Evolutionary conservation across 2,329 filamentous ascomycete genomes (phyloP).

Genomic region (Colletotrichum gigasporum): DNA sequence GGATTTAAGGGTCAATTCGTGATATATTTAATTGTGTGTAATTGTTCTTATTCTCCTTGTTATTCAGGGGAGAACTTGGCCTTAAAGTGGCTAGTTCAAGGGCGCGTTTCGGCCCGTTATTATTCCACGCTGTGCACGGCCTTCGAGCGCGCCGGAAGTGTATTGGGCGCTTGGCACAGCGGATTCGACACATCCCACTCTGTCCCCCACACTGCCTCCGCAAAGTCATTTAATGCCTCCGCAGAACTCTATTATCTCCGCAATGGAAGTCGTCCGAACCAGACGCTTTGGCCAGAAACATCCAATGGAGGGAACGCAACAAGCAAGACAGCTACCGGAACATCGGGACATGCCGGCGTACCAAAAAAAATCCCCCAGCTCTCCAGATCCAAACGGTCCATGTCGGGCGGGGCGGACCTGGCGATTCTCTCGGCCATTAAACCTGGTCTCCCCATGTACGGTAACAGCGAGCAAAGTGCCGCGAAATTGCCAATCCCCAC

Average conservation of each 20-base stretch:
- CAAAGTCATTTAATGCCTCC: slow-evolving; percentile 20
- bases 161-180: too few relatives aligned
- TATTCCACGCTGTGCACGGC: too few relatives aligned
- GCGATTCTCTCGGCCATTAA: slow-evolving; percentile 24
- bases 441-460: slow-evolving; percentile 14
- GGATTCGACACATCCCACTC: too few relatives aligned
- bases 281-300: slow-evolving; percentile 8
- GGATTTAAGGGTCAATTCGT: too few relatives aligned
- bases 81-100: too few relatives aligned
- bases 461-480: slow-evolving; percentile 30
- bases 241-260: slow-evolving; percentile 8
- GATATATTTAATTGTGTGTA: too few relatives aligned
- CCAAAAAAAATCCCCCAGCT: not conserved
- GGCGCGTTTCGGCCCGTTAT: too few relatives aligned
- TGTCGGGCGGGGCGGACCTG: slow-evolving; percentile 11
- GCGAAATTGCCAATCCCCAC: slow-evolving; percentile 26
- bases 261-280: slow-evolving; percentile 18
- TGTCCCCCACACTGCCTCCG: slow-evolving; percentile 26
- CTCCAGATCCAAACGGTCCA: slow-evolving; percentile 8
- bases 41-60: too few relatives aligned
- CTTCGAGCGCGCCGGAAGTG: too few relatives aligned
- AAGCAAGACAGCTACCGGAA: too few relatives aligned
- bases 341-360: not conserved
- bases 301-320: not conserved
- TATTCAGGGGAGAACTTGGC: too few relatives aligned